A percentile compares a stretch with the other conserved stretches of the same genome.
phyloP scores from a whole-genome alignment of 768 basidiomycete species.

The Boletus reticulatus region DNA sequence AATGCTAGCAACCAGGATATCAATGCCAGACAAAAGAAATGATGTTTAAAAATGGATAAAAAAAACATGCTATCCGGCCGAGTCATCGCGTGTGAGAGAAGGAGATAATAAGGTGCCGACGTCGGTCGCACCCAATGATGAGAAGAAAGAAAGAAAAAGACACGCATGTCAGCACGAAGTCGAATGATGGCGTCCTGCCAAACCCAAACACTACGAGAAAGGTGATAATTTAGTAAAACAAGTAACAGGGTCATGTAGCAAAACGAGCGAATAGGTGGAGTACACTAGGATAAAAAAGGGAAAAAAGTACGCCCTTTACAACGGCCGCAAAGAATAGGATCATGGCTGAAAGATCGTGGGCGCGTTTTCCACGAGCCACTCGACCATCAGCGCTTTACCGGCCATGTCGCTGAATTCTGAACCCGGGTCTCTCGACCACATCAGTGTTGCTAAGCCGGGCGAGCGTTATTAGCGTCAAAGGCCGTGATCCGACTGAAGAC shows the following conservation, averaged over 20 bases:
- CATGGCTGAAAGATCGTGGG: constrained; percentile 43
- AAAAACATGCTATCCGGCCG: too few relatives aligned
- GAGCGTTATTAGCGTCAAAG: background rate
- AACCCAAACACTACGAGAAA: constrained; percentile 6
- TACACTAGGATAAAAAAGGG: constrained; percentile 29
- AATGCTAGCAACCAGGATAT: too few relatives aligned
- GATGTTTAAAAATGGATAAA: too few relatives aligned
- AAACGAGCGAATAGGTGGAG: constrained; percentile 9
- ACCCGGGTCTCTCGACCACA: constrained; percentile 82
- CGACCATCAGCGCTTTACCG: constrained; percentile 88
- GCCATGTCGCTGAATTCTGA: constrained; percentile 98
- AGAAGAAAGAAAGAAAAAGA: background rate
- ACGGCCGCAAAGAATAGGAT: background rate
- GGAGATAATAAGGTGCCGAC: background rate
- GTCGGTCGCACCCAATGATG: background rate
- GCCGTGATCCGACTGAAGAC: background rate
- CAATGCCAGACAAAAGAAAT: too few relatives aligned
- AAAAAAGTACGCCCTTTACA: background rate
- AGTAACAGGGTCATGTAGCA: constrained; percentile 10
- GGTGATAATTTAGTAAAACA: constrained; percentile 21
- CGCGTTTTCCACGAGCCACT: constrained; percentile 94
- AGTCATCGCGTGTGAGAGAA: too few relatives aligned
- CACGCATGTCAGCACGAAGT: background rate
- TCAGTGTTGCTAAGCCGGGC: constrained; percentile 71
- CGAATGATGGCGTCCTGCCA: constrained; percentile 1